These are phyloP conservation scores for Vitis cinerea DNA, from an alignment of 164 flowering plant species.

Conservation along the genomic window DNA sequence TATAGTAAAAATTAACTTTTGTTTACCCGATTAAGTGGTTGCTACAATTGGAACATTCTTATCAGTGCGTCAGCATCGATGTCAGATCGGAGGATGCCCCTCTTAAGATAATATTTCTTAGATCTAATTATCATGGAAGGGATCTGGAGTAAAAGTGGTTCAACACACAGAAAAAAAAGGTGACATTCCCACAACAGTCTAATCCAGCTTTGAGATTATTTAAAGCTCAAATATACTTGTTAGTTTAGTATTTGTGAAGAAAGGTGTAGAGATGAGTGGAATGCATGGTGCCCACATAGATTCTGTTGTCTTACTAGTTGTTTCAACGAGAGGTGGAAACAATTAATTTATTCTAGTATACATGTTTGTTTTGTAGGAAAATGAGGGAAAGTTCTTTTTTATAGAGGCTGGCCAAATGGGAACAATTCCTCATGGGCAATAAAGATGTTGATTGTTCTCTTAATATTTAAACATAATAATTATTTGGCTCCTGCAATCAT, in stretches of 20 bases:
- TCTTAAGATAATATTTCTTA: not conserved
- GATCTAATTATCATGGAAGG: not conserved
- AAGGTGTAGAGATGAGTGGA: not conserved
- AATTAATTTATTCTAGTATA: not conserved
- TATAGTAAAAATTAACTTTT: not conserved
- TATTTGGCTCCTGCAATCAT: too few species aligned
- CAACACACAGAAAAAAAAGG: not conserved
- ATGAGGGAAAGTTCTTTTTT: not conserved
- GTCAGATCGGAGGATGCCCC: not conserved
- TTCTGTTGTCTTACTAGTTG: not conserved
- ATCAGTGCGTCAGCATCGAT: not conserved
- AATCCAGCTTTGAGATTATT: not conserved
- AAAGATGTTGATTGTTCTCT: not conserved
- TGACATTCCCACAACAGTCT: not conserved
- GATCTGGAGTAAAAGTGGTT: not conserved
- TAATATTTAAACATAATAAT: too few species aligned
- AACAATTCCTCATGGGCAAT: not conserved
- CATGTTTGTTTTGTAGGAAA: not conserved
- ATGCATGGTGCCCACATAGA: not conserved
- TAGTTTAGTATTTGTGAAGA: not conserved
- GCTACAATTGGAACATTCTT: constrained; percentile 1
- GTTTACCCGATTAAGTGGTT: not conserved
- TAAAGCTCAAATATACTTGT: not conserved
- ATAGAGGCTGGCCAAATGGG: not conserved
- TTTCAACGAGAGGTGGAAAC: not conserved